Percentiles rank a stretch among this genome's conserved stretches.
Conservation (phyloP, 108 stramenopile genomes). For the Fragilaria crotonensis region DNA sequence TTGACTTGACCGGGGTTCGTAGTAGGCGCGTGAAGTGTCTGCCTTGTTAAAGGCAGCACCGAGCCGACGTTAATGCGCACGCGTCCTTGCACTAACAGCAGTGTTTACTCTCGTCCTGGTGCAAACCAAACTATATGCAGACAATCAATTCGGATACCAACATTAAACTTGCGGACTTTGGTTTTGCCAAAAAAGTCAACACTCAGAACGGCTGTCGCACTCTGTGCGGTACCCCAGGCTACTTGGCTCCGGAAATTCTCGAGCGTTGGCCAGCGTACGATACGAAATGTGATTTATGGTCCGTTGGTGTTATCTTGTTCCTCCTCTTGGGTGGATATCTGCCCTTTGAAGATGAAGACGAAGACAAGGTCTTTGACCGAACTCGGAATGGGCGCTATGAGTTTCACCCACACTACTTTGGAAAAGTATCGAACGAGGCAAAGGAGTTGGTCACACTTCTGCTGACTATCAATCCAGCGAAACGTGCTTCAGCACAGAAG, state of each 20-base stretch:
- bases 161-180: conserved; percentile 98
- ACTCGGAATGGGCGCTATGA: conserved; percentile 44
- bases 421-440: conserved; percentile 39
- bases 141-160: background rate
- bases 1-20: too few species aligned
- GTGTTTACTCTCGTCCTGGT: too few species aligned
- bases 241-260: conserved; percentile 96
- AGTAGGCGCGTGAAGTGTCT: too few species aligned
- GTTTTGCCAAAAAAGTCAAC: conserved; percentile 77
- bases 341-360: conserved; percentile 74
- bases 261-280: conserved; percentile 84
- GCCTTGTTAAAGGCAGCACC: too few species aligned
- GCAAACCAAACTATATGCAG: too few species aligned
- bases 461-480: conserved; percentile 49
- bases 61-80: too few species aligned
- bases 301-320: conserved; percentile 94
- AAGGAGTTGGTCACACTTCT: conserved; percentile 65
- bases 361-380: conserved; percentile 47
- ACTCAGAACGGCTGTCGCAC: conserved; percentile 73
- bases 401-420: conserved; percentile 38
- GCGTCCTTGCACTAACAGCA: too few species aligned
- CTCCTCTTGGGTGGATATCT: conserved; percentile 90
- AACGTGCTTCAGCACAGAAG: conserved; percentile 27
- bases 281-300: conserved; percentile 93
- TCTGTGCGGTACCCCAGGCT: conserved; percentile 95